These are phyloP conservation scores for Lachancea fermentati DNA, from an alignment of 805 yeast species.

Conservation along the genomic window DNA sequence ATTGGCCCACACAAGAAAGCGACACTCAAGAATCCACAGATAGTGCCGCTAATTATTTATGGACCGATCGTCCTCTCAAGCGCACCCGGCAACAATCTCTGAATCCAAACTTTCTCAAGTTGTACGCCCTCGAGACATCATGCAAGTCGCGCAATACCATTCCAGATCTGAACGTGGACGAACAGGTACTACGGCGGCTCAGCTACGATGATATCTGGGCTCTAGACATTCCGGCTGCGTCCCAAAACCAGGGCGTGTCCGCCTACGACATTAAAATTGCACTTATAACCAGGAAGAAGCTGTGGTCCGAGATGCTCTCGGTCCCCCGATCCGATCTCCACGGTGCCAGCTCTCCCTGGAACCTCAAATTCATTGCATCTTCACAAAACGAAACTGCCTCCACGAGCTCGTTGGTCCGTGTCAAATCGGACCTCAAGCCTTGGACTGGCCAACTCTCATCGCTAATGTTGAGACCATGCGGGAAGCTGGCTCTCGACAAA, in stretches of 20 bases:
- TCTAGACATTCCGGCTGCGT: conserved; percentile 14
- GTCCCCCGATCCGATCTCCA: conserved; percentile 26
- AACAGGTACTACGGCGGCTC: conserved; percentile 20
- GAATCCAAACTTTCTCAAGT: conserved; percentile 27
- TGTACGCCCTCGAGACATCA: conserved; percentile 27
- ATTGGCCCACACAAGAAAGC: conserved; percentile 20
- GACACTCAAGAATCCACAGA: neutral
- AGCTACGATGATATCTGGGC: conserved; percentile 19
- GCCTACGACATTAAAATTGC: conserved; percentile 26
- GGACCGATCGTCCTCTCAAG: conserved; percentile 15
- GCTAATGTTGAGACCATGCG: conserved; percentile 29
- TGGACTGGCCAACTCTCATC: conserved; percentile 16
- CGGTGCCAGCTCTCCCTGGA: conserved; percentile 28
- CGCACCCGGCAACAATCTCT: conserved; percentile 24
- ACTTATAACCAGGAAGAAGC: conserved; percentile 26
- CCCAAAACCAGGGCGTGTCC: conserved; percentile 12
- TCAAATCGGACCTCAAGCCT: conserved; percentile 25
- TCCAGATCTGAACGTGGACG: conserved; percentile 30
- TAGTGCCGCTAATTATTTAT: neutral
- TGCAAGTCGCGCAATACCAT: conserved; percentile 20
- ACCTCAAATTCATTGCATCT: conserved; percentile 14
- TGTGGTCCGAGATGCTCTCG: conserved; percentile 28
- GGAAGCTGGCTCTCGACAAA: conserved; percentile 19
- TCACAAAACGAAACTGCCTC: neutral
- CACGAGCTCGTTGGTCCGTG: conserved; percentile 20